These are phyloP conservation scores for Debaryomycetaceae sp. DNA, from an alignment of 1,139 yeast species.

Conservation along the genomic window DNA sequence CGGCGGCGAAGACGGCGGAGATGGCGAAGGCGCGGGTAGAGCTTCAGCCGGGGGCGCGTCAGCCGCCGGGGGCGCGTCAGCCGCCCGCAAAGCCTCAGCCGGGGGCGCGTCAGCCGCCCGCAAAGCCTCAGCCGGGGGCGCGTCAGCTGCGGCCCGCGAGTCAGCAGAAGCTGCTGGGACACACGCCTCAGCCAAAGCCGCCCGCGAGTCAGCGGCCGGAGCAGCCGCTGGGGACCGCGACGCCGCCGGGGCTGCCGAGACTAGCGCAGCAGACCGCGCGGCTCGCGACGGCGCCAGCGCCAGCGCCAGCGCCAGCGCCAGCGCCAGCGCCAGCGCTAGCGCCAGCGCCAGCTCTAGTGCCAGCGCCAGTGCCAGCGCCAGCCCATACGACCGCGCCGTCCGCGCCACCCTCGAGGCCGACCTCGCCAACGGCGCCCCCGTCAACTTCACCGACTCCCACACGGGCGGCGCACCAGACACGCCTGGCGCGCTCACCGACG, in stretches of 20 bases:
- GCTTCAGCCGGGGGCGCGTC: background rate
- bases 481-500: constrained; percentile 11
- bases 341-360: constrained; percentile 1
- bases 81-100: no score
- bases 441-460: constrained; percentile 1
- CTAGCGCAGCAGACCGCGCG: no score
- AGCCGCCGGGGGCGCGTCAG: background rate
- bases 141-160: background rate
- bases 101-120: no score
- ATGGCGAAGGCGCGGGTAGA: constrained; percentile 2
- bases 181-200: no score
- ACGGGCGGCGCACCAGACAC: no score
- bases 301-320: no score
- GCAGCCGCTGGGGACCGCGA: background rate
- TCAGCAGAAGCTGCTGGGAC: no score
- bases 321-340: no score
- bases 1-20: constrained; percentile 13
- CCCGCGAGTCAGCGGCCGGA: background rate
- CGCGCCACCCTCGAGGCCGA: background rate
- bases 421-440: constrained; percentile 1
- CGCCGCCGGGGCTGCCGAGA: no score
- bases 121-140: background rate
- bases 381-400: background rate
- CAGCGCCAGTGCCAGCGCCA: background rate
- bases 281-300: no score